Evolutionary conservation across 768 basidiomycete genomes (phyloP).

Genomic region (Rickenella mellea): DNA sequence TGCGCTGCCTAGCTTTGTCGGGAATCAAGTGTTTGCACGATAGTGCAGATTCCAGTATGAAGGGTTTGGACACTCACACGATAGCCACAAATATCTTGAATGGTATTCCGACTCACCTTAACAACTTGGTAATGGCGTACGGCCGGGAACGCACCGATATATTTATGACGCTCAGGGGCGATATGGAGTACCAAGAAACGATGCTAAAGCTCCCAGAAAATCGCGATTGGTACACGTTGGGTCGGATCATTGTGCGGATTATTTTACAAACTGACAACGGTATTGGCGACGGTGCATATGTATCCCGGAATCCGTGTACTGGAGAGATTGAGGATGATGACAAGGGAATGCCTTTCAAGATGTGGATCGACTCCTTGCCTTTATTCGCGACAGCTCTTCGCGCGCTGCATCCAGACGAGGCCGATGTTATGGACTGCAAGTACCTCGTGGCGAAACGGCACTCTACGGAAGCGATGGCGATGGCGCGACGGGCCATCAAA

Average conservation of each 20-base stretch:
- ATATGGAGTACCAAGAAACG: constrained; percentile 39
- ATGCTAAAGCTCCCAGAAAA: constrained; percentile 41
- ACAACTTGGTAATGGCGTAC: constrained; percentile 37
- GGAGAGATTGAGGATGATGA: constrained; percentile 30
- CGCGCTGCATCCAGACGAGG: too few species aligned
- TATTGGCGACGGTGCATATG: constrained; percentile 45
- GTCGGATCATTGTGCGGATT: constrained; percentile 35
- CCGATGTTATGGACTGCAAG: constrained; percentile 61
- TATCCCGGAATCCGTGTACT: constrained; percentile 30
- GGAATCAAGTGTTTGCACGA: constrained; percentile 47
- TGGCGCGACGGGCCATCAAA: constrained; percentile 37
- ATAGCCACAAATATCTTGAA: too few species aligned
- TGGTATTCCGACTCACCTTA: constrained; percentile 36
- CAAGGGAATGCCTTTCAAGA: constrained; percentile 48
- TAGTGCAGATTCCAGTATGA: constrained; percentile 36
- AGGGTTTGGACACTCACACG: constrained; percentile 33
- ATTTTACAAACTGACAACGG: constrained; percentile 55
- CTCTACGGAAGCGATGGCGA: constrained; percentile 35
- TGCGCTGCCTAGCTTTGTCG: constrained; percentile 40
- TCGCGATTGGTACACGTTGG: constrained; percentile 41
- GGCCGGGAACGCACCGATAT: constrained; percentile 46
- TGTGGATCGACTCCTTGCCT: constrained; percentile 52
- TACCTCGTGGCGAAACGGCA: constrained; percentile 39
- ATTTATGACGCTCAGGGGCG: constrained; percentile 27
- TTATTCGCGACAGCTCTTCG: constrained; percentile 50